phyloP scores from a whole-genome alignment of 1,284 basidiomycete genomes.

The Moesziomyces sp. region DNA sequence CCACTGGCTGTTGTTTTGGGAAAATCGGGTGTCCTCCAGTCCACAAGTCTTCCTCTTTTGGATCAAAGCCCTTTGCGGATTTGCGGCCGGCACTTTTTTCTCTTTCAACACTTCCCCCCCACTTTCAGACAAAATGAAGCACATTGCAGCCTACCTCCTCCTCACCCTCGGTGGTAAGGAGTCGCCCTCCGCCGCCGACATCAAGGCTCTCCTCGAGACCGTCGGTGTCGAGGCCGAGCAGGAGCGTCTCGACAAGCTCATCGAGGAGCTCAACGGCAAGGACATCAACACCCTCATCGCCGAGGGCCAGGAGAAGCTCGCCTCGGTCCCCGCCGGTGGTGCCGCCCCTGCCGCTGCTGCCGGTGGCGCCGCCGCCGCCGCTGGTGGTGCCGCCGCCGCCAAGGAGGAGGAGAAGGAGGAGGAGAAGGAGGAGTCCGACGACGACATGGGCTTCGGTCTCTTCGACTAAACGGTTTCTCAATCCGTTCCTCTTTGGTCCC shows the following conservation, averaged over 20 bases:
- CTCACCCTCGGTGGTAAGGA: conserved; percentile 92
- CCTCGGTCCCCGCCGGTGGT: conserved; percentile 77
- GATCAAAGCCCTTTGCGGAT: conserved; percentile 67
- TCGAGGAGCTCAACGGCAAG: conserved; percentile 94
- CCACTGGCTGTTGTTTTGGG: conserved; percentile 35
- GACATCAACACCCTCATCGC: conserved; percentile 86
- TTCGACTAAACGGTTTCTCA: conserved; percentile 59
- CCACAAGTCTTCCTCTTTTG: conserved; percentile 82
- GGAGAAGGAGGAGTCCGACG: conserved; percentile 67
- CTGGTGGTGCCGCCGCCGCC: conserved; percentile 76
- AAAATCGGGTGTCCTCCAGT: conserved; percentile 59
- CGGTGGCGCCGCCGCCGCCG: conserved; percentile 74
- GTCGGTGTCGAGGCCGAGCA: conserved; percentile 90
- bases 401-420: conserved; percentile 71
- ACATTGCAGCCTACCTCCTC: conserved; percentile 80
- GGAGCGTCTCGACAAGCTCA: conserved; percentile 83
- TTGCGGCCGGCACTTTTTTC: conserved; percentile 59
- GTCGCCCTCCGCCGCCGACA: conserved; percentile 85
- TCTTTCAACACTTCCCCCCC: conserved; percentile 2
- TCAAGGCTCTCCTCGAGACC: conserved; percentile 86
- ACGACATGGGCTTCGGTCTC: conserved; percentile 67
- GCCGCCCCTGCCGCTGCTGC: conserved; percentile 68
- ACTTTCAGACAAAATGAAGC: conserved; percentile 57
- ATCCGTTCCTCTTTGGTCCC: background rate
- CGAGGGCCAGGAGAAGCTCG: conserved; percentile 90